These are phyloP conservation scores for Ananas comosus DNA, from an alignment of 176 grass and related monocot species.

Conservation along the genomic window DNA sequence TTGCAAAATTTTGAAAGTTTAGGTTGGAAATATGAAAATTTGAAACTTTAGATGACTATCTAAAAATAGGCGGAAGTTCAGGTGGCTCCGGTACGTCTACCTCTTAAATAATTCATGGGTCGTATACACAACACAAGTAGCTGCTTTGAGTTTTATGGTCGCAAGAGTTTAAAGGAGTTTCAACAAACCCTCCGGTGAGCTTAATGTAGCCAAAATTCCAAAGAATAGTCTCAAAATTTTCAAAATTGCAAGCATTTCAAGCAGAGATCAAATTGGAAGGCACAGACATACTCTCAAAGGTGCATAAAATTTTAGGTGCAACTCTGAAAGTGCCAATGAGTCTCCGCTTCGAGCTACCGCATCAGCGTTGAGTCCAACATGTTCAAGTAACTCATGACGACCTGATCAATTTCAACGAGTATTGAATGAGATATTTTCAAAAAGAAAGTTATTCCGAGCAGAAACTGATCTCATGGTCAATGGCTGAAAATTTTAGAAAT, in stretches of 20 bases:
- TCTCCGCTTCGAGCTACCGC: slow-evolving; percentile 65
- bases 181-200: too few relatives aligned
- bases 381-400: slow-evolving; percentile 66
- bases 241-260: neutral
- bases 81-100: too few relatives aligned
- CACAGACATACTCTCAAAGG: slow-evolving; percentile 59
- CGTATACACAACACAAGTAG: too few relatives aligned
- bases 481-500: neutral
- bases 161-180: too few relatives aligned
- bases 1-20: too few relatives aligned
- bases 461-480: neutral
- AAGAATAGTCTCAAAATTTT: too few relatives aligned
- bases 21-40: too few relatives aligned
- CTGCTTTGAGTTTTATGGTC: too few relatives aligned
- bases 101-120: too few relatives aligned
- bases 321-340: slow-evolving; percentile 66
- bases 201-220: too few relatives aligned
- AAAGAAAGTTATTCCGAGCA: neutral
- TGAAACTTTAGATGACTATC: too few relatives aligned
- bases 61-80: too few relatives aligned
- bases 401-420: slow-evolving; percentile 32
- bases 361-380: slow-evolving; percentile 57
- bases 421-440: neutral
- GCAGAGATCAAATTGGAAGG: neutral
- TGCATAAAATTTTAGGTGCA: slow-evolving; percentile 67